These are phyloP conservation scores for Madurella fahalii DNA, from an alignment of 2,329 filamentous ascomycete species.

Conservation along the genomic window DNA sequence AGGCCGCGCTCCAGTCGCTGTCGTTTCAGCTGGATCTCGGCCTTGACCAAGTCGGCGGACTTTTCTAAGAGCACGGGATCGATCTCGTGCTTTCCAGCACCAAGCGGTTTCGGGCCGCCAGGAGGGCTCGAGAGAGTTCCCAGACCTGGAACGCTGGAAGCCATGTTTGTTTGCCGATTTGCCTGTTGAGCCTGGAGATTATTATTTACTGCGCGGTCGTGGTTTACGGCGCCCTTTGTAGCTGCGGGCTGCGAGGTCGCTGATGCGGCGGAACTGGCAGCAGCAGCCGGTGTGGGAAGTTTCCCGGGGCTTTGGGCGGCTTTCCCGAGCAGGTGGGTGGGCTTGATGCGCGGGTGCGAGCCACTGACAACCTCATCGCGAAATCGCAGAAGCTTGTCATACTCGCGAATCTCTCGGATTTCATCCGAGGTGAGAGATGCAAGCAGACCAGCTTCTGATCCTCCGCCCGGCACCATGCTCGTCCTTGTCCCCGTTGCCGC, in stretches of 20 bases:
- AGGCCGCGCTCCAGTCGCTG: constrained; percentile 74
- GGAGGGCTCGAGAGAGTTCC: constrained; percentile 16
- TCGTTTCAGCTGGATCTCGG: constrained; percentile 75
- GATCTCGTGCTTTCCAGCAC: constrained; percentile 60
- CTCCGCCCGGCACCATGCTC: constrained; percentile 1
- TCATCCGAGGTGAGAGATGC: constrained; percentile 42
- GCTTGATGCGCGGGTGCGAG: constrained; percentile 62
- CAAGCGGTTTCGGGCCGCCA: constrained; percentile 32
- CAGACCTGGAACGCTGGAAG: constrained; percentile 23
- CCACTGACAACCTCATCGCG: constrained; percentile 78
- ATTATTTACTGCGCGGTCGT: constrained; percentile 18
- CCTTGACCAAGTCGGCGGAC: constrained; percentile 76
- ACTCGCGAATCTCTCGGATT: constrained; percentile 60
- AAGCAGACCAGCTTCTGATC: constrained; percentile 3
- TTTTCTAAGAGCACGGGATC: constrained; percentile 82
- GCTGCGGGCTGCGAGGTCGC: constrained; percentile 6
- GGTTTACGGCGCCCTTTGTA: constrained; percentile 14
- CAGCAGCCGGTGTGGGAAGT: constrained; percentile 7
- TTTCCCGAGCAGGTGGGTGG: constrained; percentile 38
- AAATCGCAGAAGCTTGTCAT: constrained; percentile 75
- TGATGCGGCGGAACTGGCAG: constrained; percentile 10
- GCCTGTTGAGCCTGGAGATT: constrained; percentile 20
- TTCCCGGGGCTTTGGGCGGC: constrained; percentile 9
- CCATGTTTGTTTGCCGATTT: constrained; percentile 20
- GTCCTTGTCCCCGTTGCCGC: constrained; percentile 6